Evolutionary conservation across 257 asterid genomes (phyloP).

Genomic region (Petunia secreta): DNA sequence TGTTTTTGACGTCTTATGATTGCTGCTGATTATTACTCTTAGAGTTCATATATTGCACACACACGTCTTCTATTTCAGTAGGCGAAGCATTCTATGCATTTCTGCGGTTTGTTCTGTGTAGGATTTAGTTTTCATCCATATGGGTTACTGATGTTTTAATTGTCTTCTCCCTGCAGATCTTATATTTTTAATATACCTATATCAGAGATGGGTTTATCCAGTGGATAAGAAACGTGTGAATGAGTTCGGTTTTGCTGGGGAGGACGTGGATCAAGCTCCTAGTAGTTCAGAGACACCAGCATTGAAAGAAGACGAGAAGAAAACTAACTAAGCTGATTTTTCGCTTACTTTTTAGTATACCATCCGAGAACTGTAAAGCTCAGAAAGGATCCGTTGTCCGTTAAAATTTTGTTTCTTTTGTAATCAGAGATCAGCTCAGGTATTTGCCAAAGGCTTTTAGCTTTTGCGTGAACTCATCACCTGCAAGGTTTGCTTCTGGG

Average conservation of each 20-base stretch:
- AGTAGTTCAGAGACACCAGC: slow-evolving; percentile 40
- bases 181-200: slow-evolving; percentile 79
- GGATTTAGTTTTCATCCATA: neutral
- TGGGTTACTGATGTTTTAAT: slow-evolving; percentile 12
- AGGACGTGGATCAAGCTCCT: slow-evolving; percentile 62
- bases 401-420: neutral
- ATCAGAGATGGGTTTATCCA: slow-evolving; percentile 91
- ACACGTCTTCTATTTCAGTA: no score
- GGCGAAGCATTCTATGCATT: neutral
- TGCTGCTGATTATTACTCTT: neutral
- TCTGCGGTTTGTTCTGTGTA: neutral
- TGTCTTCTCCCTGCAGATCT: slow-evolving; percentile 65
- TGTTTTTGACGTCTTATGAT: neutral
- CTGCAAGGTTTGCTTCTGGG: neutral
- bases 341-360: neutral
- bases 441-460: neutral
- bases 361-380: slow-evolving; percentile 12
- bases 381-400: slow-evolving; percentile 2
- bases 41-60: no score
- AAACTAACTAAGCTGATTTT: slow-evolving; percentile 63
- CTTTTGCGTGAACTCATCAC: neutral
- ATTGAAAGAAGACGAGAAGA: slow-evolving; percentile 72
- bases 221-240: slow-evolving; percentile 92
- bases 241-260: slow-evolving; percentile 92
- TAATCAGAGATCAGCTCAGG: neutral